Base-by-base conservation (phyloP, 345 rosid genomes). In the Citrus inodora region DNA sequence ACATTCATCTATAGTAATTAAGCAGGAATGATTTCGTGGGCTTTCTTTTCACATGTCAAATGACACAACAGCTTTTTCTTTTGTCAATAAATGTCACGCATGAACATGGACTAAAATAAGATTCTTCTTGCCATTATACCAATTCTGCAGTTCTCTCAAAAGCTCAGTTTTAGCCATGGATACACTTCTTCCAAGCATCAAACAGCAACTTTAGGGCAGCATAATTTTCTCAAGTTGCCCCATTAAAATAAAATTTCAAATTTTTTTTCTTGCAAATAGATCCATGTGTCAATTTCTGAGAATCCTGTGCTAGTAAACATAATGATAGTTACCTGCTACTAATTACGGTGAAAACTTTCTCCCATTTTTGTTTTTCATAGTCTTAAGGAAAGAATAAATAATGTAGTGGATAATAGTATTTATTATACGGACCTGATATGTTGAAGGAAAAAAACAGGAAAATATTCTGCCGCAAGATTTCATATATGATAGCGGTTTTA, bases 21-120 rank as follows among this genome's bases (percentile, higher is more conserved):
- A 53, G 58, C 71, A 74, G 67, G 66, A 73, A 80, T 82, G 76
- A 80, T 78, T 78, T 17, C 61, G 62, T 75, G 82, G 62, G 37
- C 63, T 66, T 80, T 84, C 67, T 70, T 68, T 78, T 74, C 82
- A 64, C 37, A 76, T 83, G 78, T 83, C 87, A 80, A 83, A 16
- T 61, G 84, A 80, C 80, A 69, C 28, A 73, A 79, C 85, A 85
- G 68, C 75, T 53, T 16, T 37, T 37, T 17, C 17, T 84, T 80
- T 75, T 76, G 81, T 81, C 80, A 74, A 71, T 42, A 64, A 70
- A 38, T 63, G 81, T 71, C 79, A 84, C 86, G 82, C 86, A 55
- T 82, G 53, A 53, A 78, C 73, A 53, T 32, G 78, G 70, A 70
- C 75, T 73, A 16, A 46, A 53, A 16, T 69, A 60, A 82, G 73